Evolutionary conservation across 2,329 filamentous ascomycete species (phyloP).

Genomic region (Aspergillus fischeri): DNA sequence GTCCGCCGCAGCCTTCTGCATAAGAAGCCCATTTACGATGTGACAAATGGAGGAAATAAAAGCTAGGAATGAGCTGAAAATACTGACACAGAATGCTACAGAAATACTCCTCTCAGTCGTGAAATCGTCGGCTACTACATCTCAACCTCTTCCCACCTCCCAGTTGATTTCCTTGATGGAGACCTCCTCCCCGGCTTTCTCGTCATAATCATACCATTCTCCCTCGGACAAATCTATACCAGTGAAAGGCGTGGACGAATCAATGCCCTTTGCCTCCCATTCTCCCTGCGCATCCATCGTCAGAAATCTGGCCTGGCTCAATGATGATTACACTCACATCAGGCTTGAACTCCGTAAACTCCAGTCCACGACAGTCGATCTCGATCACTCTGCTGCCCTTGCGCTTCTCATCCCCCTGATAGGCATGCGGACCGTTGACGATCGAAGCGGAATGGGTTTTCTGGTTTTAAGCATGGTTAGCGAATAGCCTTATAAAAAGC

Average conservation of each 20-base stretch:
- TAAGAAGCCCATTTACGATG: not conserved
- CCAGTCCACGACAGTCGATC: slow-evolving; percentile 89
- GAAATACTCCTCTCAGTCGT: not conserved
- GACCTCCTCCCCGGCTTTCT: slow-evolving; percentile 87
- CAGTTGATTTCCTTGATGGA: slow-evolving; percentile 86
- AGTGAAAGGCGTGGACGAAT: slow-evolving; percentile 77
- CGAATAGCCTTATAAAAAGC: not conserved
- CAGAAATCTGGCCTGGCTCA: slow-evolving; percentile 1
- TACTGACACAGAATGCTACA: slow-evolving; percentile 5
- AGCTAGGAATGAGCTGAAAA: not conserved
- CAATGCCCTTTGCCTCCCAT: slow-evolving; percentile 78
- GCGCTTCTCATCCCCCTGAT: slow-evolving; percentile 50
- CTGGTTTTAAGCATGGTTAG: slow-evolving; percentile 14
- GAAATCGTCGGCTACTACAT: not conserved
- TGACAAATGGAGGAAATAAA: too few relatives aligned
- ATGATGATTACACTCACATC: slow-evolving; percentile 57
- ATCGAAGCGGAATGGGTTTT: slow-evolving; percentile 68
- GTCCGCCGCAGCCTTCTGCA: not conserved
- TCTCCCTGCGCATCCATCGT: slow-evolving; percentile 60
- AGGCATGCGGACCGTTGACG: slow-evolving; percentile 66
- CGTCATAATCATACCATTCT: slow-evolving; percentile 98
- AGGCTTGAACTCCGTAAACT: slow-evolving; percentile 85
- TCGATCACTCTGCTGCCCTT: slow-evolving; percentile 77
- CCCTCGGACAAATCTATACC: slow-evolving; percentile 79
- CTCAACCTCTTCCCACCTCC: slow-evolving; percentile 71